Percentiles rank a stretch among this genome's conserved stretches.
Conservation (phyloP, 306 rosid species). For the Citrullus colocynthis region DNA sequence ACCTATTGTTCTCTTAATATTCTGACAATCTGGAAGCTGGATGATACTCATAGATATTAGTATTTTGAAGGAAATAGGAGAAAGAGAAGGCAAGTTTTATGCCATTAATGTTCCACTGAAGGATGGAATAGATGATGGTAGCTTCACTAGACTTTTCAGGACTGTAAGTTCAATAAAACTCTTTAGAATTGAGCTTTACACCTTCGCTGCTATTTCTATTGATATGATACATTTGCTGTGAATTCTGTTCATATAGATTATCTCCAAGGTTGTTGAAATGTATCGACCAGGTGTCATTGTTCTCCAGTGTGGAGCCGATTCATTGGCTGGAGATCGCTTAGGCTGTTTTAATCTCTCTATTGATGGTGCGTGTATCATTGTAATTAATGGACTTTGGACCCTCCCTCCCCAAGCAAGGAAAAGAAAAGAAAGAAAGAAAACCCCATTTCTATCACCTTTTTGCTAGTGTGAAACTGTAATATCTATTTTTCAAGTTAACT, state of each 20-base stretch:
- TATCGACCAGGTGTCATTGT: slow-evolving; percentile 90
- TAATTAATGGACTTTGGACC: slow-evolving; percentile 15
- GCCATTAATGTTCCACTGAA: slow-evolving; percentile 96
- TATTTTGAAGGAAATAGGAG: slow-evolving; percentile 92
- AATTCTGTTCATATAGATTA: slow-evolving; percentile 45
- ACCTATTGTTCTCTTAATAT: neutral
- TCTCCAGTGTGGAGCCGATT: slow-evolving; percentile 99
- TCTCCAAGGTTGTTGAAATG: slow-evolving; percentile 93
- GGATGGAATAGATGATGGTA: slow-evolving; percentile 94
- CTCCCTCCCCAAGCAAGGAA: slow-evolving; percentile 6
- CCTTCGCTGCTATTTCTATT: slow-evolving; percentile 13
- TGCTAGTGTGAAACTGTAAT: neutral
- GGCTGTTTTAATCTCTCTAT: slow-evolving; percentile 99
- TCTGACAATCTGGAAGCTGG: neutral
- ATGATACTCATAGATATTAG: slow-evolving; percentile 31
- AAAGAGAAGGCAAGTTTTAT: slow-evolving; percentile 90
- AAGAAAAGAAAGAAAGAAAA: neutral
- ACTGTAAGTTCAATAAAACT: slow-evolving; percentile 44
- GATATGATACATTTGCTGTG: neutral
- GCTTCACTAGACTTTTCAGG: slow-evolving; percentile 93
- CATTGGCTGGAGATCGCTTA: slow-evolving; percentile 96
- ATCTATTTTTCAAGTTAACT: neutral
- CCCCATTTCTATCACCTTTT: neutral
- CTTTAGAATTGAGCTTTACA: neutral
- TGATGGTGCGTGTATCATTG: slow-evolving; percentile 74